These are phyloP conservation scores for Phytomonas serpens DNA, from an alignment of 208 protist species.

Conservation along the genomic window DNA sequence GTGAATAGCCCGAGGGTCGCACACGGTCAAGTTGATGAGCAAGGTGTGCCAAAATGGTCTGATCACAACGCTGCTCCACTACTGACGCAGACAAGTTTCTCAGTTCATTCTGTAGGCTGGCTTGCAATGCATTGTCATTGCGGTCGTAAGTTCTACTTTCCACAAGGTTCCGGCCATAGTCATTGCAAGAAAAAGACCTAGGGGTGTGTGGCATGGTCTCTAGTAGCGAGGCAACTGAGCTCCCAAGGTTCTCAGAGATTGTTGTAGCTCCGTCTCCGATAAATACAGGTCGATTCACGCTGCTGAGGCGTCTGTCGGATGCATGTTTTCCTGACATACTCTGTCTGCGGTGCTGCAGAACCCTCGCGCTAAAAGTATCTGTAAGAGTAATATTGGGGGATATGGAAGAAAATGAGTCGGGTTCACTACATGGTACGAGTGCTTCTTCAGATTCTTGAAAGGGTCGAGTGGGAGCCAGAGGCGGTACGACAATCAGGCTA, in stretches of 20 bases:
- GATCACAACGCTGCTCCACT: constrained; percentile 37
- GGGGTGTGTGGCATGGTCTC: not conserved
- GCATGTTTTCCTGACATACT: not conserved
- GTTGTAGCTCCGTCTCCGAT: not conserved
- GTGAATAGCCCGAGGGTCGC: constrained; percentile 15
- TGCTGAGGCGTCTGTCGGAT: not conserved
- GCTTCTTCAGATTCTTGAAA: not conserved
- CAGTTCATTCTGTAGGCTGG: not conserved
- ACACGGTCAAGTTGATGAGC: constrained; percentile 31
- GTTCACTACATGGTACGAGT: not conserved
- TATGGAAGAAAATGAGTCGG: not conserved
- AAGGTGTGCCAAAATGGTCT: constrained; percentile 56
- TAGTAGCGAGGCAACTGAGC: not conserved
- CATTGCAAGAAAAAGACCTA: not conserved
- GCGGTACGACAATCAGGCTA: not conserved
- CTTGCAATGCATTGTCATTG: not conserved
- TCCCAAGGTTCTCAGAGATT: not conserved
- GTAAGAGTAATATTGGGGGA: not conserved
- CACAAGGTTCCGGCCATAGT: not conserved
- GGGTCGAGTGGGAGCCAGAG: not conserved
- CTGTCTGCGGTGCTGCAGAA: not conserved
- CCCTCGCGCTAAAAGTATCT: not conserved
- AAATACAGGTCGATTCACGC: not conserved
- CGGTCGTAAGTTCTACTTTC: not conserved
- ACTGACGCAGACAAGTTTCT: constrained; percentile 9